Evolutionary conservation across 2,329 filamentous ascomycete genomes (phyloP), one percentile per base, ranked within the genome.

Genomic region (Metarhizium rileyi): DNA sequence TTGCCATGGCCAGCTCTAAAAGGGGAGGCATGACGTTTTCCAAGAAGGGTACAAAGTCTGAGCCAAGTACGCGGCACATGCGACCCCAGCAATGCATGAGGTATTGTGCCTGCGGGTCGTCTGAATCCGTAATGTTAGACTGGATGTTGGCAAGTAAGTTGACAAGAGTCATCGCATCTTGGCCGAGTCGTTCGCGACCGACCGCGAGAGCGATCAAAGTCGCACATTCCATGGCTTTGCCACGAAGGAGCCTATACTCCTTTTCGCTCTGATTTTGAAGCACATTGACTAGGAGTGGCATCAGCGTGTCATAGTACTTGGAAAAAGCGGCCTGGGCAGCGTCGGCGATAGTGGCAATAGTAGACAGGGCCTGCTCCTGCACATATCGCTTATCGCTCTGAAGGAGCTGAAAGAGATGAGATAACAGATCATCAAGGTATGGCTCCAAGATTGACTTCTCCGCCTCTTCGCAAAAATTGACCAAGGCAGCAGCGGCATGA

Each of bases 201-300:
- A 98, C 93, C 27, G 93, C 93, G 48, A 98, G 74, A 28, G 93
- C 89, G 61, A 98, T 98, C 41, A 98, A 74, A 7, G 93, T 98
- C 18, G 93, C 91, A 63, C 93, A 98, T 69, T 98, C 93, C 93
- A 98, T 98, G 3, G 93, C 93, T 74, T 98, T 98, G 46, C 93
- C 93, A 51, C 91, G 82, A 36, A 98, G 78, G 44, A 97, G 74
- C 48, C 91, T 80, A 68, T 90, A 90, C 62, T 98, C 93, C 70
- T 95, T 96, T 48, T 90, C 88, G 60, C 90, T 91, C 62, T 96
- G 90, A 58, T 90, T 83, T 62, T 84, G 85, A 46, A 98, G 72
- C 9, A 97, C 91, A 53, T 85, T 87, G 67, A 97, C 90, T 7
- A 98, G 77, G 45, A 96, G 75, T 16, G 93, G 93, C 93, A 98